These are phyloP conservation scores for Hypoxylon fragiforme DNA, from an alignment of 495 filamentous ascomycete species.

Conservation along the genomic window DNA sequence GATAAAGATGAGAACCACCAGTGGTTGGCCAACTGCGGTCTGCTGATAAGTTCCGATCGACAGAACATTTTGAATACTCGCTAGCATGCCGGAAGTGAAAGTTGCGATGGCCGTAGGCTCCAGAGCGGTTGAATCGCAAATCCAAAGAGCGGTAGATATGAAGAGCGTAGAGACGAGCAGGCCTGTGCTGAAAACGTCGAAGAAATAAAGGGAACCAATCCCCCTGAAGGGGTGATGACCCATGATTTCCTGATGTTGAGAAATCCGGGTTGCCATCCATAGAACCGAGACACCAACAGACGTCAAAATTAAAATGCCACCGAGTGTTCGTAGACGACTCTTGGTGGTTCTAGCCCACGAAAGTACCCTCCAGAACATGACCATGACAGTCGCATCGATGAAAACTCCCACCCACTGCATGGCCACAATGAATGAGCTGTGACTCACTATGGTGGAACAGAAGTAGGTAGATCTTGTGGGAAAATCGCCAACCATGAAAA, in stretches of 20 bases:
- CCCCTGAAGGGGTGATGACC: conserved; percentile 27
- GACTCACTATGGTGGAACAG: conserved; percentile 43
- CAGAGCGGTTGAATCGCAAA: conserved; percentile 44
- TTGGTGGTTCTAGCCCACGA: conserved; percentile 51
- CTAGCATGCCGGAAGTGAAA: conserved; percentile 39
- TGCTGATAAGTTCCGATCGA: conserved; percentile 47
- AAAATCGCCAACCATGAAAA: conserved; percentile 26
- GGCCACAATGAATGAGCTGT: conserved; percentile 28
- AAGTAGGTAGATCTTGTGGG: conserved; percentile 45
- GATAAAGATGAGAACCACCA: conserved; percentile 36
- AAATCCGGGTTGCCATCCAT: conserved; percentile 26
- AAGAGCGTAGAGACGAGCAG: conserved; percentile 43
- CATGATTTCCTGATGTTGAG: conserved; percentile 27
- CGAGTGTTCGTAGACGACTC: conserved; percentile 43
- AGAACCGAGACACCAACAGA: conserved; percentile 30
- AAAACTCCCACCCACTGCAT: conserved; percentile 46
- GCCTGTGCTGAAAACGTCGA: conserved; percentile 46
- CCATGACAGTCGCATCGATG: conserved; percentile 45
- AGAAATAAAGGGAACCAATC: conserved; percentile 43
- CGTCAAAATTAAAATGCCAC: conserved; percentile 40
- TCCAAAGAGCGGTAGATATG: conserved; percentile 44
- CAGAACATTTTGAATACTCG: conserved; percentile 31
- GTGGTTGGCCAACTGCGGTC: conserved; percentile 30
- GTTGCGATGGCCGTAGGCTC: conserved; percentile 44
- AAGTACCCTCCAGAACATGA: conserved; percentile 50